Evolutionary conservation across 1,139 yeast species (phyloP).

Genomic region (Candida mesenterica): DNA sequence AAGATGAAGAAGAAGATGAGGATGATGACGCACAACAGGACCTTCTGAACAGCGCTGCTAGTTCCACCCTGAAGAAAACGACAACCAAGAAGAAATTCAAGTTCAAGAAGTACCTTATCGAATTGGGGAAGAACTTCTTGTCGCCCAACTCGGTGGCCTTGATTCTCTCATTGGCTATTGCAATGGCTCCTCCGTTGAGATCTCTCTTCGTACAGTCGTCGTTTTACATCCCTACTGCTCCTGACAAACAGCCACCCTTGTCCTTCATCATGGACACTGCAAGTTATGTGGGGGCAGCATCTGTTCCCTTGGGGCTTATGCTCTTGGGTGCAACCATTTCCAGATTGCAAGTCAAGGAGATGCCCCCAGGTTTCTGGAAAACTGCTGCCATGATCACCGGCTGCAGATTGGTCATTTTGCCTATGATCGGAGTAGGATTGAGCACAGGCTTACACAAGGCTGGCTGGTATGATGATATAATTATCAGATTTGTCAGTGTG

Average conservation of each 20-base stretch:
- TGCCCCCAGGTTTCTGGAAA: slow-evolving; percentile 75
- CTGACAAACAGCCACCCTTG: slow-evolving; percentile 79
- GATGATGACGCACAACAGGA: slow-evolving; percentile 3
- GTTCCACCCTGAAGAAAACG: no score
- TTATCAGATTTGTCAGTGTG: slow-evolving; percentile 63
- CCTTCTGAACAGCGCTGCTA: not conserved
- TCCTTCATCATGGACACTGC: slow-evolving; percentile 82
- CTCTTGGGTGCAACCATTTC: slow-evolving; percentile 86
- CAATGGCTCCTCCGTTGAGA: slow-evolving; percentile 86
- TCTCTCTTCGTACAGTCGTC: slow-evolving; percentile 61
- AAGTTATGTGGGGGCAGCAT: slow-evolving; percentile 77
- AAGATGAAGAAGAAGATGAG: slow-evolving; percentile 1
- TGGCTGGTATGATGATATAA: slow-evolving; percentile 52
- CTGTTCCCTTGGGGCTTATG: slow-evolving; percentile 83
- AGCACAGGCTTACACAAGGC: slow-evolving; percentile 43
- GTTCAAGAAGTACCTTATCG: slow-evolving; percentile 12
- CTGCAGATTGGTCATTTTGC: slow-evolving; percentile 35
- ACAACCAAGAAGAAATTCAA: slow-evolving; percentile 3
- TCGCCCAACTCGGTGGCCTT: slow-evolving; percentile 72
- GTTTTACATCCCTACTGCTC: slow-evolving; percentile 57
- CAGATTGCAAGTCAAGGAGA: slow-evolving; percentile 54
- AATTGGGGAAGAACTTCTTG: slow-evolving; percentile 51
- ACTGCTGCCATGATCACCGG: slow-evolving; percentile 41
- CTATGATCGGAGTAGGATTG: slow-evolving; percentile 46
- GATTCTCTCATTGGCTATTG: slow-evolving; percentile 56